Evolutionary conservation across 78 protist species (phyloP), one percentile per base, ranked within the genome.

Genomic region (Dictyostelium purpureum): DNA sequence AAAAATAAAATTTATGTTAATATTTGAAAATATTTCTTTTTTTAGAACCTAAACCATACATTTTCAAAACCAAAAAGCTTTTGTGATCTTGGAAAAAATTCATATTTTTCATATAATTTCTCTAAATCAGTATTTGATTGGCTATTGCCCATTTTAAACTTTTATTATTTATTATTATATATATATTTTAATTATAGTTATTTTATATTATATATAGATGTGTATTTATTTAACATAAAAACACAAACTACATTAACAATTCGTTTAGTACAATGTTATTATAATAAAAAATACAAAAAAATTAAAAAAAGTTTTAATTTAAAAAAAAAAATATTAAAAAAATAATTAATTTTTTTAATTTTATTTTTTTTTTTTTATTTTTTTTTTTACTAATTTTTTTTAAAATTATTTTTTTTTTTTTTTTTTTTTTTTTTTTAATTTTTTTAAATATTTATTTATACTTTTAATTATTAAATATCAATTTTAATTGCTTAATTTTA

Each of bases 61-160:
- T 82, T 82, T n/a, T 82, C 90, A 37, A 82, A 57, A 56, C 90
- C 90, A 82, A 31, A 82, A 18, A 82, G 49, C 16, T 59, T 37
- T 70, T 82, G 79, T 38, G n/a, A 14, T 10, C 11, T 38, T n/a
- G 90, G 79, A 1, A 82, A 67, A n/a, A 49, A 40, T n/a, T 45
- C 31, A 24, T 56, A 49, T 37, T 26, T 38, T 24, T 37, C 24
- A 59, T 59, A 59, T 31, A 59, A 28, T 59, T 59, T 59, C 38
- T 59, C 69, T 21, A 59, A 31, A n/a, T 82, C 90, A 14, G 74
- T 26, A 21, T 54, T 82, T 19, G 90, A 67, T 82, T 77, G 56
- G 19, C 16, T 33, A 43, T 43, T 38, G 4, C 78, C 78, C 78
- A 70, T 67, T 67, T 18, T 33, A 16, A 33, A 35, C n/a, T n/a